Percentiles rank a stretch among this genome's conserved stretches.
These are phyloP conservation scores for Geotrichum fermentans DNA, from an alignment of 1,139 yeast genomes.

Conservation along the genomic window DNA sequence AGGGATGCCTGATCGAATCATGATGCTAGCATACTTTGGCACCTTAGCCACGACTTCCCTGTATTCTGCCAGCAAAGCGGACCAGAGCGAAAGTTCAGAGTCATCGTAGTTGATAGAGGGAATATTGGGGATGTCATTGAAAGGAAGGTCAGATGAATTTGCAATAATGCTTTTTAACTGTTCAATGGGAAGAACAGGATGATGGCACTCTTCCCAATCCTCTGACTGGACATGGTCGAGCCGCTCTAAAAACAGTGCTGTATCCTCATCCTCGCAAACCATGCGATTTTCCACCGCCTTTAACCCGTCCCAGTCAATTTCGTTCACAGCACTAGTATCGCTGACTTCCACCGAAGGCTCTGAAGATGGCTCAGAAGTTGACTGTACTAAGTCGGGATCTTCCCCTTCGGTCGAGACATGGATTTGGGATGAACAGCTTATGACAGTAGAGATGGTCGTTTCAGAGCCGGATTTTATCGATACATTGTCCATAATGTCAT, in stretches of 20 bases:
- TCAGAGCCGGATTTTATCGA: not conserved
- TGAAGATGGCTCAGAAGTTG: not conserved
- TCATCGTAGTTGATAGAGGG: constrained; percentile 24
- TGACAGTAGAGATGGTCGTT: constrained; percentile 2
- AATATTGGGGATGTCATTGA: constrained; percentile 30
- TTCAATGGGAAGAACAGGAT: constrained; percentile 11
- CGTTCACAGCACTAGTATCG: not conserved
- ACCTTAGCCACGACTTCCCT: constrained; percentile 32
- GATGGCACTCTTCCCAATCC: constrained; percentile 18
- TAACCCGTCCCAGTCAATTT: constrained; percentile 18
- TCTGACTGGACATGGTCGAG: constrained; percentile 16
- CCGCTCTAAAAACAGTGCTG: constrained; percentile 16
- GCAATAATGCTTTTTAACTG: constrained; percentile 12
- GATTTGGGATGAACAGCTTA: not conserved
- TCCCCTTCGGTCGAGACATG: not conserved
- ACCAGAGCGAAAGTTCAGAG: constrained; percentile 37
- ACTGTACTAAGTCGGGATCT: not conserved
- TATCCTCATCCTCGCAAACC: constrained; percentile 14
- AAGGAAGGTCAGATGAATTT: constrained; percentile 19
- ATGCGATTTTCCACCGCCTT: constrained; percentile 17
- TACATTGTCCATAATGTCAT: not conserved
- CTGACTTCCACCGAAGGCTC: not conserved
- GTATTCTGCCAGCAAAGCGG: constrained; percentile 37
- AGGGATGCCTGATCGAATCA: constrained; percentile 40
- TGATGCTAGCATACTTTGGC: constrained; percentile 33